Base-by-base conservation (phyloP, 164 flowering plant genomes). In the Sextonia rubra region DNA sequence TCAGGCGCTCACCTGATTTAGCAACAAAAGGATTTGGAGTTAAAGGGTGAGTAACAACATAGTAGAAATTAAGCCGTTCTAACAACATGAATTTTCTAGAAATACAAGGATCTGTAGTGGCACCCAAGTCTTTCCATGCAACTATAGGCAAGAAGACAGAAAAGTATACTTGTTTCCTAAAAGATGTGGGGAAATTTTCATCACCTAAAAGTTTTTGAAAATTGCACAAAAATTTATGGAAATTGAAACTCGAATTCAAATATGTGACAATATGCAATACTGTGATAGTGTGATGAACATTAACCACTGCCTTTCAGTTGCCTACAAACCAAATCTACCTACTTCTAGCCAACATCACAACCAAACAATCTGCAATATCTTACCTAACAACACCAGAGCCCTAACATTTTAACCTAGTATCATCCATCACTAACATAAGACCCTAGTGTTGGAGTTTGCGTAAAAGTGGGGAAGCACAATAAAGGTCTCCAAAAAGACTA, bases 1-100 rank as follows among this genome's bases (percentile, higher is more conserved):
- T 90, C 83, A 90, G 74, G 29, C 95, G 85, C 62, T 88, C 95
- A 77, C 94, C 94, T 88, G 85, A 74, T 73, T 29, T 61, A 26
- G 32, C 61, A 69, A 55, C 61, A 52, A 27, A 11, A 52, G n/a
- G 58, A 52, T 52, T 52, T 15, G n/a, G 7, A 3, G n/a, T 15
- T 52, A 52, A 3, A 15, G 58, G 58, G 44, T 37, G 44, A 37
- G 44, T 37, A 37, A 37, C 44, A 37, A 37, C 44, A 8, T 14
- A 52, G 58, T 52, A 52, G 4, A 52, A 15, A 52, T 52, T 52
- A 52, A 52, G 58, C 58, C 17, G 14, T 52, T 52, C n/a, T 52
- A 20, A 20, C 17, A 15, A 17, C 58, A 52, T 17, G 20, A 52
- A 52, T 15, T 15, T 12, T 52, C 58, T 52, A 52, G n/a, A 52